Conservation (phyloP, 768 basidiomycete genomes). For the Podaxis pistillaris region DNA sequence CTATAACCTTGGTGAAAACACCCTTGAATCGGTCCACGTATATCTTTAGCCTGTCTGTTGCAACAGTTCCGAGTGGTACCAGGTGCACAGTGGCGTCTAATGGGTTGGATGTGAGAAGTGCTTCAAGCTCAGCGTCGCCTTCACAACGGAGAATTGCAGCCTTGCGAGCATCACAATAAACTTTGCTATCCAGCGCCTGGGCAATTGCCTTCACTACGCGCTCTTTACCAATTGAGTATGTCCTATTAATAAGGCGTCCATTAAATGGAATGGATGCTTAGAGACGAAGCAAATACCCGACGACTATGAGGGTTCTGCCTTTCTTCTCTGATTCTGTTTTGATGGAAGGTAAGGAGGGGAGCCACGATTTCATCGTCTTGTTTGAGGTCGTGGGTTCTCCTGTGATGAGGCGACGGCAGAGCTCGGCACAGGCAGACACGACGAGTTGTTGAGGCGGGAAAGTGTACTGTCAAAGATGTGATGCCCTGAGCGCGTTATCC, state of each 20-base stretch:
- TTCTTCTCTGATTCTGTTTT: slow-evolving; percentile 29
- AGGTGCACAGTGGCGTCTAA: slow-evolving; percentile 80
- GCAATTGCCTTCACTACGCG: slow-evolving; percentile 96
- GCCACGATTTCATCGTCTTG: slow-evolving; percentile 52
- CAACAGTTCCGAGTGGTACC: slow-evolving; percentile 73
- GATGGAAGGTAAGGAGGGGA: slow-evolving; percentile 35
- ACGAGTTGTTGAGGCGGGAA: slow-evolving; percentile 97
- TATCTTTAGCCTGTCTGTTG: slow-evolving; percentile 69
- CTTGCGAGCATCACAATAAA: slow-evolving; percentile 90
- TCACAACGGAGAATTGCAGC: slow-evolving; percentile 80
- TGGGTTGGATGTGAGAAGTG: slow-evolving; percentile 76
- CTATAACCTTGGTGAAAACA: slow-evolving; percentile 69
- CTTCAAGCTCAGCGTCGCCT: slow-evolving; percentile 78
- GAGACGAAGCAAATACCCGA: slow-evolving; percentile 52
- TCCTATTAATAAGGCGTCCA: slow-evolving; percentile 41
- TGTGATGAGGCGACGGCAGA: slow-evolving; percentile 58
- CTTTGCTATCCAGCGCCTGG: slow-evolving; percentile 70
- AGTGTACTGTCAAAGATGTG: slow-evolving; percentile 57
- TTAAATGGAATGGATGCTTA: not conserved
- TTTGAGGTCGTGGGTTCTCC: slow-evolving; percentile 33
- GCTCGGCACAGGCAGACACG: slow-evolving; percentile 86
- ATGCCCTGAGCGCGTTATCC: not conserved
- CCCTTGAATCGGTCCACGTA: slow-evolving; percentile 79
- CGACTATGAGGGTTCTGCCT: slow-evolving; percentile 52
- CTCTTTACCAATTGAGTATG: slow-evolving; percentile 98